These are phyloP conservation scores for Echeveria elegans DNA, from an alignment of 164 flowering plant species.

Conservation along the genomic window DNA sequence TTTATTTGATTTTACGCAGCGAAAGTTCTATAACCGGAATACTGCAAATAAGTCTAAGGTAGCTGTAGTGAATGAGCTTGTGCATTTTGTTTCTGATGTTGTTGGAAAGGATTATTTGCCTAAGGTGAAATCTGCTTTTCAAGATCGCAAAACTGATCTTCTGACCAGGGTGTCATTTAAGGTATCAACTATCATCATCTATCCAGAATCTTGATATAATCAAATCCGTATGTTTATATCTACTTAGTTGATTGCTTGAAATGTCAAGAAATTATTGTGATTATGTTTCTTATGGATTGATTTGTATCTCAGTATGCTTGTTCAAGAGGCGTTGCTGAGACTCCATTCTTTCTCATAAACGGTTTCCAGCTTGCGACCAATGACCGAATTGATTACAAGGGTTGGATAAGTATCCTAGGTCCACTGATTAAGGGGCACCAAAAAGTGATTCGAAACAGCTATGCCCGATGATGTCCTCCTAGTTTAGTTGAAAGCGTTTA, in stretches of 20 bases:
- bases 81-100: slow-evolving; percentile 25
- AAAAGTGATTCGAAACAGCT: neutral
- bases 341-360: slow-evolving; percentile 69
- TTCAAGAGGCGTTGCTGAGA: slow-evolving; percentile 65
- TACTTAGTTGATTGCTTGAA: too few relatives aligned
- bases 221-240: too few relatives aligned
- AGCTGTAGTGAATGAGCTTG: slow-evolving; percentile 27
- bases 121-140: slow-evolving; percentile 39
- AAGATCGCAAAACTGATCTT: slow-evolving; percentile 42
- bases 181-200: slow-evolving; percentile 23
- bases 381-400: slow-evolving; percentile 42
- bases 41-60: slow-evolving; percentile 47
- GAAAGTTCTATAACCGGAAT: slow-evolving; percentile 43
- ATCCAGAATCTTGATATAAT: too few relatives aligned
- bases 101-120: slow-evolving; percentile 43
- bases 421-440: slow-evolving; percentile 29
- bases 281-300: neutral
- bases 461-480: neutral
- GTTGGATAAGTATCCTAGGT: slow-evolving; percentile 64
- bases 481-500: neutral
- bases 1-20: slow-evolving; percentile 33
- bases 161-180: slow-evolving; percentile 61
- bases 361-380: slow-evolving; percentile 56
- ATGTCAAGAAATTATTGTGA: neutral
- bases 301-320: slow-evolving; percentile 58